Base-by-base conservation (phyloP, 495 filamentous ascomycete genomes). In the Penicillium daleae region DNA sequence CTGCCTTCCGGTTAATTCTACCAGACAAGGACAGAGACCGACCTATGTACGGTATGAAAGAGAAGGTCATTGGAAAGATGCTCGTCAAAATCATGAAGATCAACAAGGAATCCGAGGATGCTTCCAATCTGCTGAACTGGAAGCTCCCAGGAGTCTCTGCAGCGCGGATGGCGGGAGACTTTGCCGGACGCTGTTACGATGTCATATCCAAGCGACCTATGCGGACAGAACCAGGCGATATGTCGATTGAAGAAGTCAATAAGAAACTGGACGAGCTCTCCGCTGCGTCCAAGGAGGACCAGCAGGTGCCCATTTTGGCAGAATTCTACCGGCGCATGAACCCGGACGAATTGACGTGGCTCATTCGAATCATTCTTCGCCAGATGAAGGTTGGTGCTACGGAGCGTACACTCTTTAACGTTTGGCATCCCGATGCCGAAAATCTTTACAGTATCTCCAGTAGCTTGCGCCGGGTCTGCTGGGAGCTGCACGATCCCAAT, bases 301-400 rank as follows among this genome's bases (percentile, higher is more conserved):
- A 92, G 58, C 94, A 97, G 73, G 65, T 90, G 50, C 87, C 86
- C 1, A 91, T 99, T 42, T 85, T 97, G 63, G 79, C 86, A 59
- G 81, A 87, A 44, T 95, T 98, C 72, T 99, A 98, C 73, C 84
- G 87, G 46, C 82, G 86, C 7, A 98, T 97, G 94, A 96, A 95
- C 69, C 87, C 96, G 0, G 89, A 95, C 59, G 95, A 99, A 76
- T 73, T 99, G 37, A 89, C 89, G 82, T 99, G 95, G 95, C 77
- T 97, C 56, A 89, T 98, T 59, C 89, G 95, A 6, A 97, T 99
- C 58, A 92, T 98, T 44, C 81, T 99, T 35, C 91, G 92, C 56
- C 92, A 97, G 72, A 97, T 97, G 95, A 97, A 94, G 75, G 86
- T 99, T n/a, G 95, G 96, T 4, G 96, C 96, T 12, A 92, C 92